A percentile compares a stretch with the other conserved stretches of the same genome.
Conservation (phyloP, 148 eudicot genomes). For the Silene conica region DNA sequence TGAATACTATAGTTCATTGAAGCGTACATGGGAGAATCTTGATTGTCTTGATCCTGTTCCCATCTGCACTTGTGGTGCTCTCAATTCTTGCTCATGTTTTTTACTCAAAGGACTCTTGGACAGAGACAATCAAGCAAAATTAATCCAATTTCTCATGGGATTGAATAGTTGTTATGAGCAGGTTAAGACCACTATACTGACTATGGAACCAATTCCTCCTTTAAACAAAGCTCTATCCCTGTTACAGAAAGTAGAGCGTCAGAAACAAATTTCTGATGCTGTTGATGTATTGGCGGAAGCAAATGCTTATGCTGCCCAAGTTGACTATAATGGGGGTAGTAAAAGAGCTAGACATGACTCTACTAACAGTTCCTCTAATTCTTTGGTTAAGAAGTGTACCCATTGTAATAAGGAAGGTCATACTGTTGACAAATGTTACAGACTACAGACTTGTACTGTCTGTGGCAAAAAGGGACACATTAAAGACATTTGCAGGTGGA, state of each 20-base stretch:
- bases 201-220: background rate
- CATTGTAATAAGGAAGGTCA: background rate
- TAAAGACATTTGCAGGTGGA: too few relatives aligned
- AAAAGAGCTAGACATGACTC: background rate
- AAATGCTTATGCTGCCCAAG: background rate
- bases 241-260: background rate
- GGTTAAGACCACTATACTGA: background rate
- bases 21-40: too few relatives aligned
- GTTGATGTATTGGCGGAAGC: background rate
- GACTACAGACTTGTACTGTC: background rate
- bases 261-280: too few relatives aligned
- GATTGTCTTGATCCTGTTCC: background rate
- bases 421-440: too few relatives aligned
- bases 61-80: slow-evolving; percentile 4
- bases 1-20: background rate
- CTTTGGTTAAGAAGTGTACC: background rate
- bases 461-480: background rate
- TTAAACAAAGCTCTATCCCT: background rate
- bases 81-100: background rate
- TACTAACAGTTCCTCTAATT: too few relatives aligned
- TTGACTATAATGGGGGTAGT: background rate
- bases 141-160: background rate
- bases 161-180: too few relatives aligned
- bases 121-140: background rate
- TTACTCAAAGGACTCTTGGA: background rate